Evolutionary conservation across 108 stramenopile genomes (phyloP).

Genomic region (Cyclotella distinguenda): DNA sequence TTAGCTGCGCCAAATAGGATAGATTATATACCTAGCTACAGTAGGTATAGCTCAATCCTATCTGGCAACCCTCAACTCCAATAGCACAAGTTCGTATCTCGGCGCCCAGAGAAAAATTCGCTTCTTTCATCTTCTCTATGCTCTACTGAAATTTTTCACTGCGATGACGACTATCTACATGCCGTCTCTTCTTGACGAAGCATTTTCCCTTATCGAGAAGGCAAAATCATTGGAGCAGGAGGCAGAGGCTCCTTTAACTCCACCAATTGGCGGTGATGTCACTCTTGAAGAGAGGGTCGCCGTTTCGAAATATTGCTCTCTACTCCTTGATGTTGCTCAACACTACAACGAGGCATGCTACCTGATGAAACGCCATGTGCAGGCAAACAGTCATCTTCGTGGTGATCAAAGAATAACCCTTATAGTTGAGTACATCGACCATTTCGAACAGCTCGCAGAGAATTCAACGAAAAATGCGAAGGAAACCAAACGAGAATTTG

Average conservation of each 20-base stretch:
- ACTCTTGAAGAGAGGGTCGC: constrained; percentile 37
- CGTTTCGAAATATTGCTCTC: background rate
- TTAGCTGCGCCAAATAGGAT: too few relatives aligned
- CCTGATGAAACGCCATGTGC: constrained; percentile 50
- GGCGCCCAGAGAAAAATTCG: too few relatives aligned
- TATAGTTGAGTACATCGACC: constrained; percentile 49
- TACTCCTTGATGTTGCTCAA: background rate
- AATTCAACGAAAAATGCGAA: constrained; percentile 35
- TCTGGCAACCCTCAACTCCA: too few relatives aligned
- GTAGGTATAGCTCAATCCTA: too few relatives aligned
- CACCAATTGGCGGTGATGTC: constrained; percentile 3
- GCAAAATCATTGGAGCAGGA: constrained; percentile 49
- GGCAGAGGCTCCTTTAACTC: background rate
- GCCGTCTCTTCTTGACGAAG: constrained; percentile 42
- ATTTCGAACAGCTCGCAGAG: constrained; percentile 50
- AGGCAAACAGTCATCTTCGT: background rate
- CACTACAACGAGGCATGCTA: constrained; percentile 62
- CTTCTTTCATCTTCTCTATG: too few relatives aligned
- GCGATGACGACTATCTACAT: too few relatives aligned
- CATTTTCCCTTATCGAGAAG: constrained; percentile 56
- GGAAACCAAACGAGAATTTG: background rate
- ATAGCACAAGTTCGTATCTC: too few relatives aligned
- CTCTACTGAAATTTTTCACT: too few relatives aligned
- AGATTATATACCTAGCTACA: too few relatives aligned
- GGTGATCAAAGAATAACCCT: constrained; percentile 25